Evolutionary conservation across 1,284 basidiomycete genomes (phyloP), one percentile per base, ranked within the genome.

Genomic region (Sporisorium reilianum): DNA sequence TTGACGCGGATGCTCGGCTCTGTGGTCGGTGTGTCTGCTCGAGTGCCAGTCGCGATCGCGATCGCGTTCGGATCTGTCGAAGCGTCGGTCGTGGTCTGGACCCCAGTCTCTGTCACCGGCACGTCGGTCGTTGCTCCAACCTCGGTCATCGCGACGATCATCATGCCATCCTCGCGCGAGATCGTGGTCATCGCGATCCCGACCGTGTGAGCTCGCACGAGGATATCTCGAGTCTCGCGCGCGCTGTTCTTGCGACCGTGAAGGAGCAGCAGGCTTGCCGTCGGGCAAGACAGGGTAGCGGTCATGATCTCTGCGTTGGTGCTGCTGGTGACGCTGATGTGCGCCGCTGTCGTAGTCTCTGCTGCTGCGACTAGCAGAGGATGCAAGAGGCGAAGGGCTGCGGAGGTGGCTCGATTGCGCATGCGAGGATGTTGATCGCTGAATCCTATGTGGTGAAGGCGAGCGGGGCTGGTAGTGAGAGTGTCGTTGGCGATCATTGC

Each of bases 371-470:
- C 51, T 50, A 26, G 44, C 25, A 3, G 49, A 34, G 23, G 53
- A 55, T 34, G 40, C 23, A 8, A 46, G 50, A n/a, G 68, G 62
- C 1, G 68, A 71, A 18, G 68, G 68, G 36, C 68, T 71, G 25
- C 55, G 56, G 16, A 53, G 61, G 38, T 61, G 45, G 25, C 42
- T 52, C 7, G 50, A 11, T 1, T 49, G 45, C 14, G 53, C 25
- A 22, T 30, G 10, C 5, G 46, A 48, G 22, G 45, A 14, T 7
- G 60, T 11, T 18, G 45, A 3, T 18, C 42, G 50, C 22, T 38
- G 23, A 55, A 22, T 59, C 20, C 41, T 38, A 7, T 34, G 56
- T 25, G 57, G 49, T 16, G 62, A 55, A 25, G 66, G 60, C 9
- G 66, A 69, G 14, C 55, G 51, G 23, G 56, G 60, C 18, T 63